A percentile compares a stretch with the other conserved stretches of the same genome.
Conservation (phyloP, 1,284 basidiomycete genomes). For the Microbotryum saponariae region DNA sequence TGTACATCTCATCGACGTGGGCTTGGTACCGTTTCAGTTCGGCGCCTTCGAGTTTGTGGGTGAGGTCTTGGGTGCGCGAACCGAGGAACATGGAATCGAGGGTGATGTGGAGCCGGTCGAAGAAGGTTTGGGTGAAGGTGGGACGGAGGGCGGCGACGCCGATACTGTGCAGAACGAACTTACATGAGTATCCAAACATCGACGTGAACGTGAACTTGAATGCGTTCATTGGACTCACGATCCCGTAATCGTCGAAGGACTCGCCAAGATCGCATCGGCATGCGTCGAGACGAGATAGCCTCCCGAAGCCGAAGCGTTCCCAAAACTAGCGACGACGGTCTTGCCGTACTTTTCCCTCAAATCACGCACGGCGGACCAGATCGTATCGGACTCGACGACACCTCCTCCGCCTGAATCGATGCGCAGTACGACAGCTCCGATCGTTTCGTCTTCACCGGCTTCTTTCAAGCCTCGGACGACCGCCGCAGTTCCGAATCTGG, state of each 20-base stretch:
- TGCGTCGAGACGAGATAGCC: conserved; percentile 41
- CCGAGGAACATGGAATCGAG: conserved; percentile 44
- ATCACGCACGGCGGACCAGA: conserved; percentile 43
- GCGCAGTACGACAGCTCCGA: conserved; percentile 42
- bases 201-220: not conserved
- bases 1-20: conserved; percentile 43
- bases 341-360: conserved; percentile 40
- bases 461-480: conserved; percentile 43
- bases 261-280: conserved; percentile 39
- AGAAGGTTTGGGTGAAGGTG: conserved; percentile 42
- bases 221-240: conserved; percentile 22
- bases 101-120: conserved; percentile 41
- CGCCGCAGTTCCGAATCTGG: conserved; percentile 36
- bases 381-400: conserved; percentile 43
- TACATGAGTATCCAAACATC: not conserved
- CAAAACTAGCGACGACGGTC: conserved; percentile 44
- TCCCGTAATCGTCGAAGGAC: conserved; percentile 44
- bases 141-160: conserved; percentile 43
- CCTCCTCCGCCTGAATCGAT: conserved; percentile 45
- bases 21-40: conserved; percentile 37
- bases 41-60: conserved; percentile 39
- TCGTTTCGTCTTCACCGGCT: conserved; percentile 41
- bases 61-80: conserved; percentile 38
- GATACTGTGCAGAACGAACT: conserved; percentile 11
- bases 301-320: conserved; percentile 43